A percentile compares a stretch with the other conserved stretches of the same genome.
Conservation (phyloP, 371 early-diverging fungal genomes). For the Rhizopus delemar region DNA sequence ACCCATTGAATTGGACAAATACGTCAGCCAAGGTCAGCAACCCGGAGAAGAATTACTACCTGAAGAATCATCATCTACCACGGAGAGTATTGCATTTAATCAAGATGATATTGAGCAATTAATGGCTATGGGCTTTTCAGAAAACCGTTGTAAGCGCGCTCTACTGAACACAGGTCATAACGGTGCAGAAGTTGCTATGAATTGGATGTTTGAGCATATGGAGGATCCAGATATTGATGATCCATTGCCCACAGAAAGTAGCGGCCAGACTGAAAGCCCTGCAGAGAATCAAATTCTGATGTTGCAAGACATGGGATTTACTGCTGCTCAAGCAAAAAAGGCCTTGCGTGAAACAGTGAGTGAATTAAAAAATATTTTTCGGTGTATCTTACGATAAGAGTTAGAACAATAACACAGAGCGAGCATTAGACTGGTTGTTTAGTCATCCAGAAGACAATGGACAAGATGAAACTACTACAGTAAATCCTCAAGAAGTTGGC, state of each 20-base stretch:
- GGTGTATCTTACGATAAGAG: background rate
- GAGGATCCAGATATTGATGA: slow-evolving; percentile 79
- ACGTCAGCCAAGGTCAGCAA: slow-evolving; percentile 67
- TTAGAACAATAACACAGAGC: slow-evolving; percentile 78
- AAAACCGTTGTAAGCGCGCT: slow-evolving; percentile 80
- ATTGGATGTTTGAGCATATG: slow-evolving; percentile 94
- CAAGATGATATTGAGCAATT: slow-evolving; percentile 71
- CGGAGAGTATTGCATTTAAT: slow-evolving; percentile 47
- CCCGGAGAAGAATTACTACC: slow-evolving; percentile 75
- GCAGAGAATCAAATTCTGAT: slow-evolving; percentile 52
- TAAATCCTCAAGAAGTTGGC: background rate
- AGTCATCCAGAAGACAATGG: slow-evolving; percentile 78
- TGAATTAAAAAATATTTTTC: background rate
- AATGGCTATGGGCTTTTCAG: slow-evolving; percentile 89
- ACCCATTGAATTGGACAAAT: slow-evolving; percentile 60
- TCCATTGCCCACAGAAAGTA: slow-evolving; percentile 30
- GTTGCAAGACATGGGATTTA: slow-evolving; percentile 93
- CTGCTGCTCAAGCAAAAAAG: slow-evolving; percentile 72
- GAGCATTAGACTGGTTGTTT: slow-evolving; percentile 95
- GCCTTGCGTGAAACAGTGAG: slow-evolving; percentile 83
- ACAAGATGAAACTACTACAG: slow-evolving; percentile 18
- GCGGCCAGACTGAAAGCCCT: slow-evolving; percentile 1
- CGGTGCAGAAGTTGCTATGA: slow-evolving; percentile 88
- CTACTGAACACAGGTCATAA: slow-evolving; percentile 77
- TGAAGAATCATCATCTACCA: slow-evolving; percentile 56